These are phyloP conservation scores for Ascodesmis nigricans DNA, from an alignment of 495 filamentous ascomycete species.

Conservation along the genomic window DNA sequence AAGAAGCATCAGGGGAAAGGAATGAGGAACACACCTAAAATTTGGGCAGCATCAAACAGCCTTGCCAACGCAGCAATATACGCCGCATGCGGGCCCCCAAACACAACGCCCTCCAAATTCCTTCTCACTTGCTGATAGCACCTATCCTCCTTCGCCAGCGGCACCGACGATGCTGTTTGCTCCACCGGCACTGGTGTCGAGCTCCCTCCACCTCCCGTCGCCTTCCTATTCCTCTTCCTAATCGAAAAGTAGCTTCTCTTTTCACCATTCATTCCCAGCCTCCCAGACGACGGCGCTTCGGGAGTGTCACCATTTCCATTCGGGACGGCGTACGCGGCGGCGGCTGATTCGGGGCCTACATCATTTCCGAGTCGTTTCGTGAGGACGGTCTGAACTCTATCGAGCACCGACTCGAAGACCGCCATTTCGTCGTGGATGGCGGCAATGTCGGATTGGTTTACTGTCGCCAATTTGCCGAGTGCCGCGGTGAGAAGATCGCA, in stretches of 20 bases:
- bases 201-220: constrained; percentile 51
- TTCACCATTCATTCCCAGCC: constrained; percentile 14
- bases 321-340: constrained; percentile 16
- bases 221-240: constrained; percentile 76
- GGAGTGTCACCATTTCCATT: constrained; percentile 17
- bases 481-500: constrained; percentile 86
- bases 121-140: no score
- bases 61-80: constrained; percentile 84
- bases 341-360: constrained; percentile 55
- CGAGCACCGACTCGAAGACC: constrained; percentile 63
- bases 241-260: constrained; percentile 38
- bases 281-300: constrained; percentile 18
- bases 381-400: constrained; percentile 56
- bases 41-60: constrained; percentile 83
- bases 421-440: constrained; percentile 92
- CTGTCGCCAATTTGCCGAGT: constrained; percentile 54
- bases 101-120: constrained; percentile 43
- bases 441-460: constrained; percentile 75
- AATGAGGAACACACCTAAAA: constrained; percentile 47
- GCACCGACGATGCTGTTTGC: constrained; percentile 23
- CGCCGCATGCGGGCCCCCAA: constrained; percentile 60
- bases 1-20: background rate
- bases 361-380: constrained; percentile 73
- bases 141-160: constrained; percentile 20
- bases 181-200: constrained; percentile 26